Evolutionary conservation across 2,329 filamentous ascomycete genomes (phyloP).

Genomic region (Monilinia laxa): DNA sequence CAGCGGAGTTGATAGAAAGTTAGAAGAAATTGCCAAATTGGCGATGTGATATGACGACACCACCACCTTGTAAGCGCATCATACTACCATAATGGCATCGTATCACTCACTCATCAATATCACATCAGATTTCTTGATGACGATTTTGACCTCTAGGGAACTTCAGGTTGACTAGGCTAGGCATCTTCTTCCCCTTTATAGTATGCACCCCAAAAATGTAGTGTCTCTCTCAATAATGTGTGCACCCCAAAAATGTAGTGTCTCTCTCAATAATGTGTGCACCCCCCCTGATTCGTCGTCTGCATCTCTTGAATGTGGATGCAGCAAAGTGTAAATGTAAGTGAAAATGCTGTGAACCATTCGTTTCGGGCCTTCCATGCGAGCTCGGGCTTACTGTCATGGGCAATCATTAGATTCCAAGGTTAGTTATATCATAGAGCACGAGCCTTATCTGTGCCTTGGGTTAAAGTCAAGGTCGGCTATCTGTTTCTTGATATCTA

Average conservation of each 20-base stretch:
- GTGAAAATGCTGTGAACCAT: conserved; percentile 10
- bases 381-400: background rate
- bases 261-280: background rate
- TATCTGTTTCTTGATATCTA: background rate
- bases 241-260: background rate
- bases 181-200: background rate
- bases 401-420: no score
- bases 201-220: background rate
- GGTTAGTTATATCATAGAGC: background rate
- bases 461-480: background rate
- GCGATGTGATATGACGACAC: background rate
- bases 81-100: background rate
- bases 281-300: conserved; percentile 4
- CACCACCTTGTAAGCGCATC: conserved; percentile 7
- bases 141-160: background rate
- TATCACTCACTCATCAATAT: background rate
- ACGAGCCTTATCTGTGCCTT: background rate
- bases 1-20: conserved; percentile 6
- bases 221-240: background rate
- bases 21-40: background rate
- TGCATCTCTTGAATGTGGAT: background rate
- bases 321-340: background rate
- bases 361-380: conserved; percentile 11
- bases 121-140: conserved; percentile 9
- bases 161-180: background rate